Evolutionary conservation across 2,329 filamentous ascomycete genomes (phyloP), one percentile per base, ranked within the genome.

Genomic region (Leptosphaerulina australis): DNA sequence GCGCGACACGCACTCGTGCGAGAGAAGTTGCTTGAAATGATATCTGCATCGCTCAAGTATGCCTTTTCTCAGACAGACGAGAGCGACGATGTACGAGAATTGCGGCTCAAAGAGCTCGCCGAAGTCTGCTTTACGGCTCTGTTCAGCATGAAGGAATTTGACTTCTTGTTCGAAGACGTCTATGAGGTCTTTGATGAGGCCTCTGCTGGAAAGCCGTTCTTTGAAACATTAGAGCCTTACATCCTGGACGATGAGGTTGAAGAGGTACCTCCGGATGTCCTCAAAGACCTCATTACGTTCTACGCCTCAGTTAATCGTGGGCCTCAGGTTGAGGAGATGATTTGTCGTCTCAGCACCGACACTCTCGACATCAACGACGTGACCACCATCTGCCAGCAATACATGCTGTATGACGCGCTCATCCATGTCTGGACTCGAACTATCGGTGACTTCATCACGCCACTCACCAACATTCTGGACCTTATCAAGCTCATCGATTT

Each of bases 341-440:
- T 99, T 24, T 97, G 93, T 70, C 87, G 93, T 58, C 87, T 99
- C 75, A 88, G 96, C 63, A 96, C 93, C 1, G 79, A 84, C 11
- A 96, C 91, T 0, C 86, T 99, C 68, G 95, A 99, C 69, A 86
- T 99, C 60, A 93, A 99, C 69, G 90, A 97, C 72, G 85, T 96
- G 50, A 97, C 93, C 0, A 82, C 83, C 10, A 79, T 99, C 18
- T 99, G 94, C 80, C 96, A 94, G 71, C 88, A 93, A 68, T 87
- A 97, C 70, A 85, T 88, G 58, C 81, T 99, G 3, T 99, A 97
- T 67, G 95, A 99, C 73, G 95, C 94, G 2, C 83, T 97, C 48
- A 91, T 95, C 33, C 97, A 97, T 69, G 89, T 99, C 46, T 99
- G 94, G 94, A 97, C 96, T 53, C 88, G 90, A 71, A 91, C 91